Evolutionary conservation across 352 stramenopile genomes (phyloP).

Genomic region (Phytophthora crassamura): DNA sequence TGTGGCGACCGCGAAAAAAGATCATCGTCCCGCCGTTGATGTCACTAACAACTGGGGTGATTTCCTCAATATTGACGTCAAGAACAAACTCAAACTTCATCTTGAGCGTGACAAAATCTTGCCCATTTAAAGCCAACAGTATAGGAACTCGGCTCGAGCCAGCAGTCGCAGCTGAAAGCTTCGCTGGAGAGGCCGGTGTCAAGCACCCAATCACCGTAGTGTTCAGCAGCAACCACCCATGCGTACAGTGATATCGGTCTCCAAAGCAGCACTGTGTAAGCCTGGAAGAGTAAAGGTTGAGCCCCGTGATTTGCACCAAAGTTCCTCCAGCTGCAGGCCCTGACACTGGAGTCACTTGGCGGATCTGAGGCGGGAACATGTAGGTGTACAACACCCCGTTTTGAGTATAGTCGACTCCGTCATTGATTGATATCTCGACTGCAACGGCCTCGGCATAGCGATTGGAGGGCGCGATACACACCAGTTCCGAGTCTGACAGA

Average conservation of each 20-base stretch:
- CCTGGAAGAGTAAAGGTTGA: conserved; percentile 66
- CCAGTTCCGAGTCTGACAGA: conserved; percentile 43
- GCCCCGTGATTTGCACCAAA: conserved; percentile 54
- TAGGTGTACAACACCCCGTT: conserved; percentile 76
- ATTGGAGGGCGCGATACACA: conserved; percentile 50
- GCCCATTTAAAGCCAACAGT: conserved; percentile 78
- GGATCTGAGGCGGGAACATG: conserved; percentile 51
- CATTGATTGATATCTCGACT: conserved; percentile 87
- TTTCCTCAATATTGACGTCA: conserved; percentile 44
- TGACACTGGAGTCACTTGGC: conserved; percentile 46
- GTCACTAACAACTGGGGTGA: conserved; percentile 53
- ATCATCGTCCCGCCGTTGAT: conserved; percentile 64
- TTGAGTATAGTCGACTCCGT: conserved; percentile 88
- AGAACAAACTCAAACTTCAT: conserved; percentile 72
- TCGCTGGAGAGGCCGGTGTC: conserved; percentile 38
- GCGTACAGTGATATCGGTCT: conserved; percentile 41
- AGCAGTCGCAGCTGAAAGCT: conserved; percentile 12
- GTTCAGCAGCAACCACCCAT: conserved; percentile 47
- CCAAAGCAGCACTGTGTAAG: conserved; percentile 74
- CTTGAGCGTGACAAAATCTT: conserved; percentile 59
- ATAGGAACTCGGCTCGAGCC: conserved; percentile 49
- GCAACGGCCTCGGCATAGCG: conserved; percentile 39
- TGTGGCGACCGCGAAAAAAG: conserved; percentile 65
- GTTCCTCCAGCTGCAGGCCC: conserved; percentile 64
- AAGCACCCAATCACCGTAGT: conserved; percentile 41